Evolutionary conservation across 2,329 filamentous ascomycete genomes (phyloP), one percentile per base, ranked within the genome.

Genomic region (Fusarium sp.): DNA sequence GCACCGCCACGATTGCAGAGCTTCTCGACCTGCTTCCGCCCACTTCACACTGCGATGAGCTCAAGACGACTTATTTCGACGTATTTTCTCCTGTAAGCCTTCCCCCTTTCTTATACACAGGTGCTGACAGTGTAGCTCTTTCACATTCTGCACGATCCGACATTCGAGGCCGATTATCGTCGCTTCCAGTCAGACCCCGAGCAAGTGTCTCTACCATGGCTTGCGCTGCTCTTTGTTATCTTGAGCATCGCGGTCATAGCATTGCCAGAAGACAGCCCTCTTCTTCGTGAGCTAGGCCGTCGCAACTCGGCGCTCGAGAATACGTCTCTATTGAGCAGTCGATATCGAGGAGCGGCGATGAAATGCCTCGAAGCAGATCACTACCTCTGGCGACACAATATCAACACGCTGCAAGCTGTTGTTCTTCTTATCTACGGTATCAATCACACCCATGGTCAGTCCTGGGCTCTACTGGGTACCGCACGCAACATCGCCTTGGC

Each of bases 391-490:
- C 35, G 65, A 18, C 70, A 73, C n/a, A 73, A 68, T n/a, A 8
- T 73, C 6, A 33, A 63, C 7, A 73, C 68, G 2, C 42, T 73
- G 0, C 70, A 73, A 36, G 47, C 70, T 4, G 10, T 73, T 18
- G 45, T 73, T 1, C 56, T 73, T 1, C 7, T 73, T 5, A 71
- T 73, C 5, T 73, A 73, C 6, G 70, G 70, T n/a, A 71, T 73
- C 11, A 73, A 70, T 5, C 68, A 73, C 11, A 73, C 70, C 6
- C 70, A 73, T 35, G 70, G 70, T 6, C 70, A 73, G 29, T 73
- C 70, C 2, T 73, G 70, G 70, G 70, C 65, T 35, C 47, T 73
- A 8, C 47, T 73, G 2, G 70, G 68, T 10, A 64, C 62, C 6
- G 65, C 70, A 2, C 65, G 62, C 11, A 64, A 73, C 42, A 68